Percentiles rank a stretch among this genome's conserved stretches.
phyloP scores from a whole-genome alignment of 2,329 filamentous ascomycete genomes.

The Trichoderma koningiopsis region DNA sequence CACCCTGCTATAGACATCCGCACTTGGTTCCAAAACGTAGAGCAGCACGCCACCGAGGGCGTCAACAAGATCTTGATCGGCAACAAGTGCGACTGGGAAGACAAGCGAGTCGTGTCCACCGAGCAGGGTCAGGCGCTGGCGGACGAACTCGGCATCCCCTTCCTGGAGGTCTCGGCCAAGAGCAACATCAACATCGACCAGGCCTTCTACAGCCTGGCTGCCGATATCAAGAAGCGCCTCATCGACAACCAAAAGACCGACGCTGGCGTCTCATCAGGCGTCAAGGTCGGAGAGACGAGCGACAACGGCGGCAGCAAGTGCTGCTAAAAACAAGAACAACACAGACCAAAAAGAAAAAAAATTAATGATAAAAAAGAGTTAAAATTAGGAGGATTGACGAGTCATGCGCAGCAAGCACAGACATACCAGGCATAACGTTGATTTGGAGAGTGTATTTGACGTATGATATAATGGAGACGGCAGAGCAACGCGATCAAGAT shows the following conservation, averaged over 20 bases:
- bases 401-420: not conserved
- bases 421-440: constrained; percentile 5
- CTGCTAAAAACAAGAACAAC: constrained; percentile 58
- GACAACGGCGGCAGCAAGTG: constrained; percentile 68
- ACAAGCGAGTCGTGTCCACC: constrained; percentile 92
- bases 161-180: constrained; percentile 98
- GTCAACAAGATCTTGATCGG: constrained; percentile 99
- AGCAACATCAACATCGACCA: constrained; percentile 99
- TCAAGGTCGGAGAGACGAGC: constrained; percentile 69
- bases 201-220: constrained; percentile 92
- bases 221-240: constrained; percentile 97
- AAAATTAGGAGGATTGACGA: not conserved
- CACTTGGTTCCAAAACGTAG: constrained; percentile 99
- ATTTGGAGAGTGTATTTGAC: constrained; percentile 21
- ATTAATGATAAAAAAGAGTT: constrained; percentile 10
- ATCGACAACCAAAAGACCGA: constrained; percentile 88
- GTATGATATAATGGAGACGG: constrained; percentile 24
- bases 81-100: constrained; percentile 99
- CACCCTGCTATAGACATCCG: constrained; percentile 73
- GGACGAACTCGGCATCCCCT: constrained; percentile 94
- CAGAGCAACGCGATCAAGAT: constrained; percentile 26
- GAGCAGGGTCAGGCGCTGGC: constrained; percentile 92
- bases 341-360: constrained; percentile 15
- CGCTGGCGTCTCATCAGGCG: constrained; percentile 58
- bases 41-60: constrained; percentile 96